Percentiles rank a stretch among this genome's conserved stretches.
phyloP scores from a whole-genome alignment of 2,329 filamentous ascomycete genomes.

The Sarocladium brachiariae region DNA sequence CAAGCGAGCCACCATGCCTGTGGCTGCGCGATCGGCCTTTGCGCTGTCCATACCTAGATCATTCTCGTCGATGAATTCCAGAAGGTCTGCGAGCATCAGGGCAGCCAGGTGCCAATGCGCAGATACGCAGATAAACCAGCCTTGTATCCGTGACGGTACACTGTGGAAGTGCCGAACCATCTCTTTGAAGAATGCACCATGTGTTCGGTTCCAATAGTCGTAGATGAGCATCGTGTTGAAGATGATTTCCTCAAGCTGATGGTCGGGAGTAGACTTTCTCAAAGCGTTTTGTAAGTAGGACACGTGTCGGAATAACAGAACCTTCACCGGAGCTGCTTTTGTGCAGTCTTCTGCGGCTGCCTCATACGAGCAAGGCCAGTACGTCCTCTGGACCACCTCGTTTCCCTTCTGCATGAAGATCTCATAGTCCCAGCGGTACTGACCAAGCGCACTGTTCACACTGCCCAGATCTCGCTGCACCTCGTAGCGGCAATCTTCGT shows the following conservation, averaged over 20 bases:
- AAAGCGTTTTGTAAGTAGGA: slow-evolving; percentile 46
- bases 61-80: slow-evolving; percentile 42
- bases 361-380: slow-evolving; percentile 49
- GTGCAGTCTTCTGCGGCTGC: slow-evolving; percentile 40
- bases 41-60: slow-evolving; percentile 16
- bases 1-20: slow-evolving; percentile 31
- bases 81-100: slow-evolving; percentile 46
- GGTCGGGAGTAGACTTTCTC: slow-evolving; percentile 26
- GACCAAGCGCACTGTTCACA: neutral
- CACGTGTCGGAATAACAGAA: slow-evolving; percentile 48
- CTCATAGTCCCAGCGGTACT: slow-evolving; percentile 17
- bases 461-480: slow-evolving; percentile 9
- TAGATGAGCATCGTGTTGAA: slow-evolving; percentile 40
- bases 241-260: slow-evolving; percentile 40
- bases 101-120: slow-evolving; percentile 52
- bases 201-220: slow-evolving; percentile 45
- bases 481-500: slow-evolving; percentile 31
- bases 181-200: slow-evolving; percentile 44
- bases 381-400: slow-evolving; percentile 18
- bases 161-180: slow-evolving; percentile 39
- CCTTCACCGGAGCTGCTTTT: slow-evolving; percentile 49
- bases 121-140: slow-evolving; percentile 51
- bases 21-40: slow-evolving; percentile 17
- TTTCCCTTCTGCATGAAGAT: slow-evolving; percentile 20
- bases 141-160: slow-evolving; percentile 45